Evolutionary conservation across 768 basidiomycete species (phyloP), one percentile per base, ranked within the genome.

Genomic region (Tylopilus balloui): DNA sequence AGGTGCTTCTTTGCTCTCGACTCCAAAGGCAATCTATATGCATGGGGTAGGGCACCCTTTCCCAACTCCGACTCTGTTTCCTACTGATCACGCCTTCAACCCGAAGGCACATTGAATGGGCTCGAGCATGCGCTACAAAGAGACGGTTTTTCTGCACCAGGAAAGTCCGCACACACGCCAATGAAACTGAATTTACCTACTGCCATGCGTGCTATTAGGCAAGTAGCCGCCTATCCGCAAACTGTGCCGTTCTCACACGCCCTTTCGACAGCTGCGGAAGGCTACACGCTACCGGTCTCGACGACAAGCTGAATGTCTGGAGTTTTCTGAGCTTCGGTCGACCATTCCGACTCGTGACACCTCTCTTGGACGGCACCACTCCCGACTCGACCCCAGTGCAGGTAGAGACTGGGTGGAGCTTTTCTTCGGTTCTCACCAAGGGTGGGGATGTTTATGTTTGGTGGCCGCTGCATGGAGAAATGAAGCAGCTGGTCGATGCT

Each of bases 1-100:
- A 92, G 89, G 89, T 88, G 84, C 27, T 94, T 92, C 67, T 86
- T 92, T 59, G 90, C 88, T 2, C 69, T 94, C 34, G 88, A 92
- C 65, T 82, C 87, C 1, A 65, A 77, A 42, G 92, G 92, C 7
- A 67, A 70, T 27, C 68, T 94, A 20, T 77, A 83, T 59, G 84
- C 84, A n/a, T 94, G 92, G 89, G 92, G 89, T 88, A 50, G 71
- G 60, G 12, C 6, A 21, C 42, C 28, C 25, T 23, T 40, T 39
- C 23, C 40, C 40, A 41, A 40, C 46, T 27, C 31, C 35, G n/a
- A 36, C 4, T 20, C 20, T 48, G 36, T 27, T 42, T 38, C 21
- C 40, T 34, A 24, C 48, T 48, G 45, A 58, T 48, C n/a, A 15
- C 23, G n/a, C 37, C 14, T 14, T 15, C 8, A 45, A 86, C 34